phyloP scores from a whole-genome alignment of 2,329 filamentous ascomycete species.

The Alternaria longipes region DNA sequence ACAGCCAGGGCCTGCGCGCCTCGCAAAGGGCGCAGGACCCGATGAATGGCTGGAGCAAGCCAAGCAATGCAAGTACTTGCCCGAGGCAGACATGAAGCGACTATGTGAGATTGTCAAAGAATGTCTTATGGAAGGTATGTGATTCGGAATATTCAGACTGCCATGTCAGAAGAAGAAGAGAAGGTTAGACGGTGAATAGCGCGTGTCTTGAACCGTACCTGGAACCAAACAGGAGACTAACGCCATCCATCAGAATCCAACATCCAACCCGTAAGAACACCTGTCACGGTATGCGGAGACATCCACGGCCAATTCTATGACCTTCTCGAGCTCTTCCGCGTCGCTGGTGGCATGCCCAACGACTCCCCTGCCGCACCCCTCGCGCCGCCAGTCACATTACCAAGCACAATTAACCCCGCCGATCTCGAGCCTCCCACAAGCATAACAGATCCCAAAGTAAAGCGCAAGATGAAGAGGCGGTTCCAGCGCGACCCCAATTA shows the following conservation, averaged over 20 bases:
- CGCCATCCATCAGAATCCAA: constrained; percentile 77
- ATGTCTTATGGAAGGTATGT: constrained; percentile 92
- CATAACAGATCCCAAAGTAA: constrained; percentile 86
- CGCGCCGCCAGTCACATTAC: constrained; percentile 71
- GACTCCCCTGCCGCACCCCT: constrained; percentile 68
- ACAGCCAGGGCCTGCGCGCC: constrained; percentile 87
- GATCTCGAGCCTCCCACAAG: constrained; percentile 90
- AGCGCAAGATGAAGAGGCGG: constrained; percentile 77
- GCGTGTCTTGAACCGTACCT: background rate
- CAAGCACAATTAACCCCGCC: constrained; percentile 81
- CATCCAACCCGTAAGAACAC: constrained; percentile 96
- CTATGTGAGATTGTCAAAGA: constrained; percentile 99
- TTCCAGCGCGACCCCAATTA: constrained; percentile 63
- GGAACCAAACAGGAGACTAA: background rate
- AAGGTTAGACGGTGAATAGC: background rate
- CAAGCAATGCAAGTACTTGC: constrained; percentile 96
- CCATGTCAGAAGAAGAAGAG: fast-evolving
- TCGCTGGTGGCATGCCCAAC: constrained; percentile 95
- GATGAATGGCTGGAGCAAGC: constrained; percentile 98
- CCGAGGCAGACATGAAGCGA: constrained; percentile 97
- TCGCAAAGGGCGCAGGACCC: constrained; percentile 83
- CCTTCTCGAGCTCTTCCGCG: constrained; percentile 93
- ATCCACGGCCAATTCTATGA: constrained; percentile 99
- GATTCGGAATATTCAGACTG: background rate
- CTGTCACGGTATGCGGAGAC: constrained; percentile 96